Conservation (phyloP, 2,329 filamentous ascomycete species). For the Calonectria hongkongensis region DNA sequence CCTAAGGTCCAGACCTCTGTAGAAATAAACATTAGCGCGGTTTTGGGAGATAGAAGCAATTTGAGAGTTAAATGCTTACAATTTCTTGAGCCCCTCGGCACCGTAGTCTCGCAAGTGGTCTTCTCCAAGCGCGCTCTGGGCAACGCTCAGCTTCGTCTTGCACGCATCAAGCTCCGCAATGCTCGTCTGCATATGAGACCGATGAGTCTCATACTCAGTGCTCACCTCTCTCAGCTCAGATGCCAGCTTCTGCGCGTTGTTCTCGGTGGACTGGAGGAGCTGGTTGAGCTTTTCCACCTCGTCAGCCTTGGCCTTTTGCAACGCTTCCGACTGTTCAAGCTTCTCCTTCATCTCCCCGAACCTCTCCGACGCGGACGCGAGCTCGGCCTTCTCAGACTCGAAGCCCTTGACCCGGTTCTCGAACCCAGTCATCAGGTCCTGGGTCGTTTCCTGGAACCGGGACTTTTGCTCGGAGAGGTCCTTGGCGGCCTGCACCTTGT, state of each 20-base stretch:
- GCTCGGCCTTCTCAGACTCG: slow-evolving; percentile 51
- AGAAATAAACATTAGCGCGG: not conserved
- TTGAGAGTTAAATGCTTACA: slow-evolving; percentile 42
- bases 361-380: slow-evolving; percentile 67
- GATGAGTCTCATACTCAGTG: slow-evolving; percentile 53
- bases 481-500: slow-evolving; percentile 51
- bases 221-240: slow-evolving; percentile 54
- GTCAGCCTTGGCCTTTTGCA: slow-evolving; percentile 64
- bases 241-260: slow-evolving; percentile 43
- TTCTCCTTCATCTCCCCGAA: slow-evolving; percentile 64
- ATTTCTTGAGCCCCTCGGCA: slow-evolving; percentile 46
- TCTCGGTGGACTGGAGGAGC: slow-evolving; percentile 44
- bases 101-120: slow-evolving; percentile 47
- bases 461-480: slow-evolving; percentile 52
- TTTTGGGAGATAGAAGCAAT: not conserved
- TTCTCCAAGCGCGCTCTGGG: slow-evolving; percentile 51
- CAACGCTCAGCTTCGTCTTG: slow-evolving; percentile 48
- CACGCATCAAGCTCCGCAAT: slow-evolving; percentile 44
- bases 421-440: slow-evolving; percentile 51
- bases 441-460: slow-evolving; percentile 46
- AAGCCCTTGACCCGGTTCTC: slow-evolving; percentile 53
- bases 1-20: slow-evolving; percentile 51
- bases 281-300: slow-evolving; percentile 64
- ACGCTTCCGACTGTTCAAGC: slow-evolving; percentile 63
- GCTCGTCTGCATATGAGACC: slow-evolving; percentile 48